A percentile compares a stretch with the other conserved stretches of the same genome.
These are phyloP conservation scores for Metschnikowia matae DNA, from an alignment of 805 yeast genomes.

Conservation along the genomic window DNA sequence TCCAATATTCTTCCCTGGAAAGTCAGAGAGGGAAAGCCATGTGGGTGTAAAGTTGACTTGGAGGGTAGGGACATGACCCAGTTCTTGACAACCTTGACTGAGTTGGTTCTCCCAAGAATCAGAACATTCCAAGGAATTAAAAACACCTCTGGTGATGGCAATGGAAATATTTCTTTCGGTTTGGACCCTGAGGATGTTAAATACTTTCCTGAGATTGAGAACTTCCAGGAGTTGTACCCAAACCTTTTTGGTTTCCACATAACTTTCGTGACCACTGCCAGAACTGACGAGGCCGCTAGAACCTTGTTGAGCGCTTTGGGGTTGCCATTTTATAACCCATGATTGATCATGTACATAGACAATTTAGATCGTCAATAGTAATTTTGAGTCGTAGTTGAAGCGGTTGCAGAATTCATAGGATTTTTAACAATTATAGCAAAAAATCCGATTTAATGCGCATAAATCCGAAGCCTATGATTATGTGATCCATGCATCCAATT, in stretches of 20 bases:
- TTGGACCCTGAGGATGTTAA: slow-evolving; percentile 70
- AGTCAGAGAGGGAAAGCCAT: slow-evolving; percentile 78
- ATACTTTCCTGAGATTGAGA: slow-evolving; percentile 90
- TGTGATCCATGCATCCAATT: background rate
- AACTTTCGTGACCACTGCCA: slow-evolving; percentile 82
- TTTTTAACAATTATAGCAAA: background rate
- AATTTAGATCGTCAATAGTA: background rate
- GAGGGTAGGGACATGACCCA: slow-evolving; percentile 81
- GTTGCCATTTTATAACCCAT: slow-evolving; percentile 55
- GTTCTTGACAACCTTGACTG: slow-evolving; percentile 81
- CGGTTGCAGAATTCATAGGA: background rate
- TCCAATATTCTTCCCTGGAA: slow-evolving; percentile 83
- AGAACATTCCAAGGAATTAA: slow-evolving; percentile 81
- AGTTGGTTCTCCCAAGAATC: slow-evolving; percentile 87
- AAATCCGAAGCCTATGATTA: background rate
- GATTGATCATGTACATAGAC: slow-evolving; percentile 10
- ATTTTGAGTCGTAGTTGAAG: background rate
- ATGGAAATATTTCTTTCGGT: slow-evolving; percentile 86
- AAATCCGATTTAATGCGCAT: background rate
- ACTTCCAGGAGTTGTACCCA: slow-evolving; percentile 87
- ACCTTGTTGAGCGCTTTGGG: slow-evolving; percentile 78
- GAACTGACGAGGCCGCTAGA: slow-evolving; percentile 86
- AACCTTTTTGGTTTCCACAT: slow-evolving; percentile 81
- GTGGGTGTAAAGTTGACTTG: slow-evolving; percentile 84
- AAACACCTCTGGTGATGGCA: slow-evolving; percentile 72